A percentile compares a stretch with the other conserved stretches of the same genome.
Conservation (phyloP, 768 basidiomycete genomes). For the Clavulina sp. region DNA sequence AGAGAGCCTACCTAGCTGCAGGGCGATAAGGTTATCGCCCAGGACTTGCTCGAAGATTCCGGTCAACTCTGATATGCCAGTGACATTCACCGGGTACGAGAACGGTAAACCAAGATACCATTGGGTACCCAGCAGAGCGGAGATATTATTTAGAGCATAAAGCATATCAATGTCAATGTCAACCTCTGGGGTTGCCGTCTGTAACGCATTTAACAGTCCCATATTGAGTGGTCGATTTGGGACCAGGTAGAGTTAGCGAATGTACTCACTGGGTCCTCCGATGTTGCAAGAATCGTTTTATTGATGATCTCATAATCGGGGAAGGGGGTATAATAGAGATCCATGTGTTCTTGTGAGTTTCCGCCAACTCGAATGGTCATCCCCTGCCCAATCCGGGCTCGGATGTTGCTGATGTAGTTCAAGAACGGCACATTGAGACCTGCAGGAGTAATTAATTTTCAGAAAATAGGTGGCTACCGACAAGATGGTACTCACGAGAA, state of each 20-base stretch:
- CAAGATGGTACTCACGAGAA: background rate
- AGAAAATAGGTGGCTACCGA: background rate
- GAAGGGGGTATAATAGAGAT: background rate
- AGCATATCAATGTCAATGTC: conserved; percentile 48
- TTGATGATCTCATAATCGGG: background rate
- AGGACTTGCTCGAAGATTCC: conserved; percentile 42
- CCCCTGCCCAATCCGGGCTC: conserved; percentile 25
- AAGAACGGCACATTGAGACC: conserved; percentile 27
- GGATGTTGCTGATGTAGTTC: conserved; percentile 29
- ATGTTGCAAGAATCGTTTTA: conserved; percentile 14
- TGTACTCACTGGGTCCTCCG: conserved; percentile 16
- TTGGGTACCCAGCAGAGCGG: conserved; percentile 35
- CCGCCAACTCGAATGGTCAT: conserved; percentile 30
- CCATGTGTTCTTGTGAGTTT: conserved; percentile 30
- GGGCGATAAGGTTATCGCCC: conserved; percentile 44
- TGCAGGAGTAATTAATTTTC: conserved; percentile 1
- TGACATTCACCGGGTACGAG: conserved; percentile 4
- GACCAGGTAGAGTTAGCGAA: background rate
- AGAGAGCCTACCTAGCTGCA: conserved; percentile 33
- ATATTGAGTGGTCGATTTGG: background rate
- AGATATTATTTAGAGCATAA: conserved; percentile 44
- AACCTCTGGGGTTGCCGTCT: conserved; percentile 49
- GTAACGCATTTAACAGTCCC: conserved; percentile 22
- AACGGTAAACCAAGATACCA: conserved; percentile 35
- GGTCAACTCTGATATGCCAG: conserved; percentile 23